Conservation (phyloP, 345 rosid species). For the Dovyalis caffra region DNA sequence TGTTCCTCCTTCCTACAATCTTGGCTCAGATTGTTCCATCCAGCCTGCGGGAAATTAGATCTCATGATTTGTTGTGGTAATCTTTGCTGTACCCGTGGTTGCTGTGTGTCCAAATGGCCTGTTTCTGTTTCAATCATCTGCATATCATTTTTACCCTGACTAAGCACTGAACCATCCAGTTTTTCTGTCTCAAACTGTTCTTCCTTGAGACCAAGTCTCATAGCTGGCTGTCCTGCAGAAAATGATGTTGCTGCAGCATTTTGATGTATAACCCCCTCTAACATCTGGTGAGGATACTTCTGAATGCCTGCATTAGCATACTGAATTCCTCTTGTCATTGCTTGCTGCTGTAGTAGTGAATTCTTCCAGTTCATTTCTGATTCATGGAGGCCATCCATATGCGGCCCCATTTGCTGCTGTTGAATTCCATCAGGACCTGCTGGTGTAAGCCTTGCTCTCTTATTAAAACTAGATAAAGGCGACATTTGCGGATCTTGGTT, state of each 20-base stretch:
- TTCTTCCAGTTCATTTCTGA: conserved; percentile 69
- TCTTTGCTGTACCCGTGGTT: conserved; percentile 59
- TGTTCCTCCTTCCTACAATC: conserved; percentile 79
- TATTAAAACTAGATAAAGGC: conserved; percentile 56
- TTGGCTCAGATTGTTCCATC: conserved; percentile 73
- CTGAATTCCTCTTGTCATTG: conserved; percentile 58
- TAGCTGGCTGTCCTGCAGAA: conserved; percentile 53
- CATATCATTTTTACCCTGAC: conserved; percentile 47
- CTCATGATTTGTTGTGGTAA: conserved; percentile 54
- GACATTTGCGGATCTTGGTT: conserved; percentile 65
- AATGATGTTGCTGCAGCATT: conserved; percentile 56
- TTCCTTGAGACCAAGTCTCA: conserved; percentile 65
- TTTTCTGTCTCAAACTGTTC: conserved; percentile 74
- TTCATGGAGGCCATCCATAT: conserved; percentile 60
- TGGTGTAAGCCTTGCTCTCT: conserved; percentile 54
- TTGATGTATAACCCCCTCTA: conserved; percentile 68
- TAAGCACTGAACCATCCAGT: conserved; percentile 49
- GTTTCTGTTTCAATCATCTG: conserved; percentile 52
- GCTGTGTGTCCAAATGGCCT: conserved; percentile 57
- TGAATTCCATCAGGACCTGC: conserved; percentile 63
- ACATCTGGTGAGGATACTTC: conserved; percentile 65
- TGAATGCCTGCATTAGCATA: conserved; percentile 55
- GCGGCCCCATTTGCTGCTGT: conserved; percentile 61
- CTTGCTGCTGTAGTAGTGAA: conserved; percentile 52
- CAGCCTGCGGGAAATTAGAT: conserved; percentile 54